Evolutionary conservation across 257 asterid genomes (phyloP).

Genomic region (Solanum virginianum): DNA sequence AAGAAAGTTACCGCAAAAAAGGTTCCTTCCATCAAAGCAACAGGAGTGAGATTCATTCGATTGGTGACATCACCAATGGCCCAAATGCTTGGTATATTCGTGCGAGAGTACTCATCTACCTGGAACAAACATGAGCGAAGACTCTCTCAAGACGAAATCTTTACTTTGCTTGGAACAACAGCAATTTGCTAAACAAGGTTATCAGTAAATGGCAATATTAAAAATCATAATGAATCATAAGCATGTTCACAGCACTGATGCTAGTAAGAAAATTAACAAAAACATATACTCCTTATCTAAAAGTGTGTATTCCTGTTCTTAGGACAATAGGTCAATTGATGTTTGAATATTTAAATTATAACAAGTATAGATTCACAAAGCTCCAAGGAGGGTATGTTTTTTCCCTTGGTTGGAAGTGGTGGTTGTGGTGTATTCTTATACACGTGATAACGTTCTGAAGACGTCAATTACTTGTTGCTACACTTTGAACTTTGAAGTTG

Average conservation of each 20-base stretch:
- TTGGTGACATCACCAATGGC: conserved; percentile 93
- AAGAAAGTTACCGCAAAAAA: conserved; percentile 62
- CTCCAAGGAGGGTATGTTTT: neutral
- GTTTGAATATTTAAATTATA: neutral
- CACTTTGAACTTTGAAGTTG: neutral
- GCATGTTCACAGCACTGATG: neutral
- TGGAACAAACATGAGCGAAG: conserved; percentile 7
- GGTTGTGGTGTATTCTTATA: neutral
- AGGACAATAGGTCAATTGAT: neutral
- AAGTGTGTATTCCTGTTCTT: neutral
- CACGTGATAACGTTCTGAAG: neutral
- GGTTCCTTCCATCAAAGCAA: conserved; percentile 96
- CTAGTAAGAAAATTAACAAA: neutral
- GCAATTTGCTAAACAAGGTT: neutral
- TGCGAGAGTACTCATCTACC: conserved; percentile 76
- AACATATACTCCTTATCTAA: neutral
- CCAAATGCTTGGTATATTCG: conserved; percentile 95
- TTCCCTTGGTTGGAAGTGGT: neutral
- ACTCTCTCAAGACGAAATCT: neutral
- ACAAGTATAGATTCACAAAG: neutral
- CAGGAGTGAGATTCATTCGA: conserved; percentile 94
- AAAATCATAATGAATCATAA: neutral
- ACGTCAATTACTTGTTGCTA: neutral
- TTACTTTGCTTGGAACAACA: neutral
- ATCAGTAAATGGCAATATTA: neutral